Evolutionary conservation across 2,329 filamentous ascomycete genomes (phyloP).

Genomic region (Cryoendolithus antarcticus): DNA sequence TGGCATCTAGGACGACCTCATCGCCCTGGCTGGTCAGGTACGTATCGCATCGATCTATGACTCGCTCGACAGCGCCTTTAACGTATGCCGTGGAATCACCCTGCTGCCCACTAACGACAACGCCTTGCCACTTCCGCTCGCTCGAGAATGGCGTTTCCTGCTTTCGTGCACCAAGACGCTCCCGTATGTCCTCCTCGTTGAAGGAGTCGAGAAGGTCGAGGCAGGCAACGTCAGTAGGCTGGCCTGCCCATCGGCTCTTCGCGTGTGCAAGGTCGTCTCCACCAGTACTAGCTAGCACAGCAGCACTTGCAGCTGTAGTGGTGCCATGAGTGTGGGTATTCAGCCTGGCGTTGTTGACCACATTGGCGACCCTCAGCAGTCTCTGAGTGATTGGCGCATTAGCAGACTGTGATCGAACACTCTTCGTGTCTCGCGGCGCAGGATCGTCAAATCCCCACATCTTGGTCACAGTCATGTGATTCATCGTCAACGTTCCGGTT

Average conservation of each 20-base stretch:
- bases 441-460: constrained; percentile 73
- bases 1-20: constrained; percentile 72
- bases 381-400: constrained; percentile 64
- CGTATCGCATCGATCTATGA: constrained; percentile 77
- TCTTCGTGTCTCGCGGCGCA: constrained; percentile 42
- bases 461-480: constrained; percentile 95
- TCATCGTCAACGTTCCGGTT: constrained; percentile 89
- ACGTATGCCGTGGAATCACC: constrained; percentile 80
- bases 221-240: constrained; percentile 95
- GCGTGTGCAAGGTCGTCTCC: constrained; percentile 44
- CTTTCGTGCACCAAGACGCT: constrained; percentile 68
- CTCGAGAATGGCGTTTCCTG: constrained; percentile 93
- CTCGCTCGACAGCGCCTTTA: constrained; percentile 83
- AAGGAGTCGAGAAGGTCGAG: constrained; percentile 85
- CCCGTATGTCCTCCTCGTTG: constrained; percentile 80
- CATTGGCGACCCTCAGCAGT: constrained; percentile 83
- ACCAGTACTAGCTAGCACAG: constrained; percentile 76
- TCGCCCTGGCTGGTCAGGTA: constrained; percentile 78
- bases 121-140: constrained; percentile 98
- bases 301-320: constrained; percentile 58
- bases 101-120: constrained; percentile 53
- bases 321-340: constrained; percentile 47
- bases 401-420: constrained; percentile 39
- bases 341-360: constrained; percentile 86
- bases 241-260: constrained; percentile 87